Conservation (phyloP, 257 asterid species). For the Solanum pinnatisectum region DNA sequence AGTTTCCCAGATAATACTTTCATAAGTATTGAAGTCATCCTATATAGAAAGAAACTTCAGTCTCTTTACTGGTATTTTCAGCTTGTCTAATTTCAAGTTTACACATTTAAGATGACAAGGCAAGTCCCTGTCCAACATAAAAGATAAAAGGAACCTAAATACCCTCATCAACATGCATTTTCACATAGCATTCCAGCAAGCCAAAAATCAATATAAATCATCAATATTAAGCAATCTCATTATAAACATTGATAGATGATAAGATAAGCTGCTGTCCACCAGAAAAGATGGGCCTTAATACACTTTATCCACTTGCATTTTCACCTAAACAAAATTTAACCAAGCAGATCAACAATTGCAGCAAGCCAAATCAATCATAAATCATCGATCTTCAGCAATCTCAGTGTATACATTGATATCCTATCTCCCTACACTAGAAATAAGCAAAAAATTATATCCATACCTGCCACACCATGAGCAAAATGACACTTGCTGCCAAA, state of each 20-base stretch:
- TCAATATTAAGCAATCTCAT: too few species aligned
- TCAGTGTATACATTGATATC: neutral
- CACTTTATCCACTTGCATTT: neutral
- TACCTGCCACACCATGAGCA: constrained; percentile 78
- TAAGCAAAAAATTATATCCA: neutral
- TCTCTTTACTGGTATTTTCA: neutral
- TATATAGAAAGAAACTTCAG: neutral
- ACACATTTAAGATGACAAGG: neutral
- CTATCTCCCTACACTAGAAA: neutral
- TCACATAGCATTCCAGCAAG: neutral
- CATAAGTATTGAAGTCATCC: neutral
- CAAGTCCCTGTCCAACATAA: neutral
- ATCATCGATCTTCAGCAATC: neutral
- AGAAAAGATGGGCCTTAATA: neutral
- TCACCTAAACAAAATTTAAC: neutral
- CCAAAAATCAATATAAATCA: neutral
- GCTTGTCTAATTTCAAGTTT: neutral
- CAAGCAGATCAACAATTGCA: neutral
- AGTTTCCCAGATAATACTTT: neutral
- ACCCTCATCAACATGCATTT: neutral
- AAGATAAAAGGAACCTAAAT: neutral
- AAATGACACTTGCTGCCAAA: constrained; percentile 82
- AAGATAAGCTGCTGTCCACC: neutral
- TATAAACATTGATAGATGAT: too few species aligned
- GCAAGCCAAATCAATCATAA: neutral